Evolutionary conservation across 495 filamentous ascomycete genomes (phyloP), one percentile per base, ranked within the genome.

Genomic region (Pseudevernia furfuracea): DNA sequence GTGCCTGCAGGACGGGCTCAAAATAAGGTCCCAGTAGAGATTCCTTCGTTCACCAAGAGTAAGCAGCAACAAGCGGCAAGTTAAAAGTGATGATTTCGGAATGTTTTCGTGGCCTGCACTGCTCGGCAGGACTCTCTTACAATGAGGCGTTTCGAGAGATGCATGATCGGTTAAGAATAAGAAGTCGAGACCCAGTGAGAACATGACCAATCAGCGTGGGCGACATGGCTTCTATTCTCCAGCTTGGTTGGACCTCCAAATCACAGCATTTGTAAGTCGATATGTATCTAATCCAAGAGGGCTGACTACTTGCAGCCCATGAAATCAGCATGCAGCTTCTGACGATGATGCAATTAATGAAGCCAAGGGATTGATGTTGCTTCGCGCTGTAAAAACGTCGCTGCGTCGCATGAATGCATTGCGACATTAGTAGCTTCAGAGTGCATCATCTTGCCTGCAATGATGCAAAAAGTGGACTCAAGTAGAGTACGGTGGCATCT

Each of bases 61-160:
- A 53, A 53, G 49, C 49, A 53, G 14, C 28, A 53, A 7, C 25
- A 32, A 30, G 49, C 49, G 49, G 49, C 49, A 53, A 53, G 28
- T 14, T 53, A 30, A 3, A 3, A 53, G 17, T 53, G 49, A 32
- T 32, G 49, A 53, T 53, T 32, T 53, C 49, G 49, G 49, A 53
- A 53, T 53, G 49, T 53, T 53, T 53, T 53, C 49, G 49, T 53
- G 49, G 49, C 49, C 49, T 53, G 49, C 28, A 30, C 49, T 53
- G 3, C 49, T 53, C 49, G 49, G 49, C 49, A 53, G 28, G 49
- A 53, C 49, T 53, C 49, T 53, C 49, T 53, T 17, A 53, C 49
- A 53, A 53, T 17, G 49, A 53, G 49, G 49, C 49, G 49, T 53
- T 53, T 53, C 46, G 49, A 53, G 49, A 53, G 49, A 53, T 53